phyloP scores from a whole-genome alignment of 805 yeast species.

The Candida argentea region DNA sequence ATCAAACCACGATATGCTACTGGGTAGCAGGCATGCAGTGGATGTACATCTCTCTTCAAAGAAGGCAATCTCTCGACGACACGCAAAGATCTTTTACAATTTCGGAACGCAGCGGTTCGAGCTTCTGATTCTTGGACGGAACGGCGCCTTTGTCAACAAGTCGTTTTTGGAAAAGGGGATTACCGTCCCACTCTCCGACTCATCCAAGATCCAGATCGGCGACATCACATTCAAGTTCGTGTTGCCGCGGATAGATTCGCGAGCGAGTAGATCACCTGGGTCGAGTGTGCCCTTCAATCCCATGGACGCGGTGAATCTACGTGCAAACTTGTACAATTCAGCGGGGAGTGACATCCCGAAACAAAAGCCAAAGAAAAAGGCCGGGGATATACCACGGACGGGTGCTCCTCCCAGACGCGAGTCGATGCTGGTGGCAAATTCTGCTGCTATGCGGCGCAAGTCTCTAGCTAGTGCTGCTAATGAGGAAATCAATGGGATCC shows the following conservation, averaged over 20 bases:
- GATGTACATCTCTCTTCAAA: constrained; percentile 91
- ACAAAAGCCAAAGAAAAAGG: constrained; percentile 1
- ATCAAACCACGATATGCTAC: constrained; percentile 40
- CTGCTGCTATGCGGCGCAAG: constrained; percentile 28
- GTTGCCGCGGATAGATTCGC: constrained; percentile 56
- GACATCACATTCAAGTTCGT: constrained; percentile 84
- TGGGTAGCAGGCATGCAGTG: constrained; percentile 62
- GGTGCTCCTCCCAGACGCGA: constrained; percentile 4
- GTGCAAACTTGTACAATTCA: constrained; percentile 34
- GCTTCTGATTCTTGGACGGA: constrained; percentile 81
- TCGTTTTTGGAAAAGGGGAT: constrained; percentile 81
- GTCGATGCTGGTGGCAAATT: constrained; percentile 17
- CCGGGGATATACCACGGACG: not conserved
- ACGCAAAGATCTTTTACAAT: constrained; percentile 92
- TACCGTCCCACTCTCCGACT: constrained; percentile 78
- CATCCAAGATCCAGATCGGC: constrained; percentile 84
- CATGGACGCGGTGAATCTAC: constrained; percentile 49
- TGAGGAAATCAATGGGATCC: constrained; percentile 28
- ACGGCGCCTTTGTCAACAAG: constrained; percentile 95
- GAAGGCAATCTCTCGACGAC: constrained; percentile 87
- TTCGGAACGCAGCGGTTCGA: constrained; percentile 95
- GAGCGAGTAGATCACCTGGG: constrained; percentile 10
- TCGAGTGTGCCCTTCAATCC: constrained; percentile 37
- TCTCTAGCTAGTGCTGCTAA: constrained; percentile 27
- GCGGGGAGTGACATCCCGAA: constrained; percentile 2